Conservation (phyloP, 441 rosid genomes). For the Populus trichocarpa region DNA sequence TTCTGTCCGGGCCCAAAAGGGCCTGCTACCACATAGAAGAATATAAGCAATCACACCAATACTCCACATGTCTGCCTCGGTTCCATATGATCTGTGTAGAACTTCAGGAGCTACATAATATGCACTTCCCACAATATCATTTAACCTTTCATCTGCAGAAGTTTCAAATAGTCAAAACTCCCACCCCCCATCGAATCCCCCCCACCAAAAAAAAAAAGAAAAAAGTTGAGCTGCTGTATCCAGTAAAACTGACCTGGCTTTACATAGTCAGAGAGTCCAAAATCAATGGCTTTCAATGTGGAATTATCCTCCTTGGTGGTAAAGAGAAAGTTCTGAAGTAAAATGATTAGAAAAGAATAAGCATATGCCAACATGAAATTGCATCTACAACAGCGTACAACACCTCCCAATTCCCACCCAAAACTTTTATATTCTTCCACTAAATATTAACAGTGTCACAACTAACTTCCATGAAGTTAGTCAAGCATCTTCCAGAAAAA, state of each 20-base stretch:
- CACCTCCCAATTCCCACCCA: too few relatives aligned
- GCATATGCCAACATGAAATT: background rate
- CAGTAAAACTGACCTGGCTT: conserved; percentile 60
- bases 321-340: conserved; percentile 74
- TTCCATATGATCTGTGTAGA: conserved; percentile 79
- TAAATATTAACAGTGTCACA: too few relatives aligned
- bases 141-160: conserved; percentile 77
- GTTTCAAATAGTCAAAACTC: conserved; percentile 23
- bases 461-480: too few relatives aligned
- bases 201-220: too few relatives aligned
- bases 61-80: conserved; percentile 96
- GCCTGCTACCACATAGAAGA: conserved; percentile 86
- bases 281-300: conserved; percentile 83
- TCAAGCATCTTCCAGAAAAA: background rate
- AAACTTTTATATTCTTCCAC: too few relatives aligned
- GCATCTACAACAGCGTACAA: background rate
- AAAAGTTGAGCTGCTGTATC: background rate
- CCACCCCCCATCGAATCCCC: background rate
- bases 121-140: conserved; percentile 55
- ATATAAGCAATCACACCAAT: conserved; percentile 89
- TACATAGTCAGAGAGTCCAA: conserved; percentile 91
- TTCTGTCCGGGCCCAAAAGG: conserved; percentile 93
- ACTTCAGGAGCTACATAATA: conserved; percentile 76
- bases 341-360: conserved; percentile 5
- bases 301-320: conserved; percentile 59